Evolutionary conservation across 2,329 filamentous ascomycete genomes (phyloP), one percentile per base, ranked within the genome.

Genomic region (Dactylellina leptospora): DNA sequence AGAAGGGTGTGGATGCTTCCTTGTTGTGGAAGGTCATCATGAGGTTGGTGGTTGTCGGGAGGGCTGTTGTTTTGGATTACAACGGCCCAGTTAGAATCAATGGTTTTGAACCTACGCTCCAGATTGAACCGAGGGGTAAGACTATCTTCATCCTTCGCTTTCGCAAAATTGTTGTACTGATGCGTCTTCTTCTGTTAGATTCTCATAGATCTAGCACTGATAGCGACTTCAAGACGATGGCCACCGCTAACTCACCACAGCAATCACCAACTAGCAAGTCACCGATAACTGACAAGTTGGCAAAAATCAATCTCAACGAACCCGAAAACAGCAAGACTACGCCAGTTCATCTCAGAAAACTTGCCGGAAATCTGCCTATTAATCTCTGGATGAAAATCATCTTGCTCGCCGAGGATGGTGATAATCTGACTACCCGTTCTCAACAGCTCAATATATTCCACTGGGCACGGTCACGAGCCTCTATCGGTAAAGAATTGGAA

Each of bases 381-480:
- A 28, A 68, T 5, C n/a, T 73, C 3, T 73, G 69, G 69, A 62
- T 61, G 42, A 58, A 68, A 30, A 68, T 73, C 4, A 73, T 73
- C 20, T 28, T 62, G 8, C 23, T 73, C 1, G 69, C 69, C 4
- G 69, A 73, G 22, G 69, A 73, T 13, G 11, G 13, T 23, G 56
- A 73, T 6, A 25, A 45, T 5, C n/a, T 62, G 23, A 73, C 61
- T 3, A 61, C 54, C 5, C 48, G 60, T 10, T 68, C 44, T 8
- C 69, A 73, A 22, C 51, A 55, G 6, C 48, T 68, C 47, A 73
- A 73, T n/a, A 73, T 73, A 18, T 73, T 73, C 50, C 60, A 68
- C 25, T 73, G 62, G 60, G 38, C 54, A 8, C 62, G 56, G 10
- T 73, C 69, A 6, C 51, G 62, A 18, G 13, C 30, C 8, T 42